Percentiles rank a stretch among this genome's conserved stretches.
These are phyloP conservation scores for Salix dunnii DNA, from an alignment of 345 rosid species.

Conservation along the genomic window DNA sequence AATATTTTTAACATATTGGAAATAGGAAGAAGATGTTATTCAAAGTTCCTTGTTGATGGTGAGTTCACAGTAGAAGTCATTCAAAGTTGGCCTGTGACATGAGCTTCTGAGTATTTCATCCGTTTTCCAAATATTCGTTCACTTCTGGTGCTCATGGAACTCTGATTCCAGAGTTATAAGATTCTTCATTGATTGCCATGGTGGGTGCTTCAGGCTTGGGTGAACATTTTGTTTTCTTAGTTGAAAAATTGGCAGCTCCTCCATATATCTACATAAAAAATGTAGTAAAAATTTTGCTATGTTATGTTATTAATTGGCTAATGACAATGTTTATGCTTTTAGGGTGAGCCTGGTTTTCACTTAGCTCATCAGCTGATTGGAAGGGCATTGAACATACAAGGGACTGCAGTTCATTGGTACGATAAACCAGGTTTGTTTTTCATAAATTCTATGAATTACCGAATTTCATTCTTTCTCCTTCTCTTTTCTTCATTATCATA, in stretches of 20 bases:
- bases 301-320: not conserved
- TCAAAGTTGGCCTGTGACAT: not conserved
- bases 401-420: constrained; percentile 93
- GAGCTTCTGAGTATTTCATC: not conserved
- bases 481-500: not conserved
- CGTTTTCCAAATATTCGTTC: not conserved
- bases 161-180: not conserved
- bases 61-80: not conserved
- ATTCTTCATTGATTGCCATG: not conserved
- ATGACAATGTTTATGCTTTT: constrained; percentile 17
- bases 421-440: constrained; percentile 79
- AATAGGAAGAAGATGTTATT: not conserved
- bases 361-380: constrained; percentile 60
- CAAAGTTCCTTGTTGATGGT: not conserved
- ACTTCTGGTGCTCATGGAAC: not conserved
- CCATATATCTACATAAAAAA: not conserved
- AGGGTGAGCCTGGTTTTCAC: constrained; percentile 82
- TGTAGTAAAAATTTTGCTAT: not conserved
- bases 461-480: not conserved
- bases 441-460: not conserved
- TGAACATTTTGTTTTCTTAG: not conserved
- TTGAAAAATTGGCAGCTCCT: not conserved
- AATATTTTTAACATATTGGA: not conserved
- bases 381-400: constrained; percentile 61
- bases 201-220: not conserved